These are phyloP conservation scores for Talaromyces rugulosus DNA, from an alignment of 2,329 filamentous ascomycete species.

Conservation along the genomic window DNA sequence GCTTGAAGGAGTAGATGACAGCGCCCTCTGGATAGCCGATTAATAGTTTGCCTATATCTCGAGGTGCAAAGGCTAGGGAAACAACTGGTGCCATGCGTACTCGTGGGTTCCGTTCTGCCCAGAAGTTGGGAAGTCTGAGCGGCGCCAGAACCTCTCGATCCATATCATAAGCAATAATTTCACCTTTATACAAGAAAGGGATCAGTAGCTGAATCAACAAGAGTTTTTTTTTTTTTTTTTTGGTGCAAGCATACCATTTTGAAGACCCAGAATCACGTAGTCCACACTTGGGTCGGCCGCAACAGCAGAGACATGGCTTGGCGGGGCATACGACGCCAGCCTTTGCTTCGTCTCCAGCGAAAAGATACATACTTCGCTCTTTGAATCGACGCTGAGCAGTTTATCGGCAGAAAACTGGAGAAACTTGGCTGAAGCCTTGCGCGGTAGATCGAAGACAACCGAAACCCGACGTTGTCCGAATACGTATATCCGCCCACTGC, in stretches of 20 bases:
- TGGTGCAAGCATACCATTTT: constrained; percentile 52
- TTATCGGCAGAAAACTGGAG: constrained; percentile 84
- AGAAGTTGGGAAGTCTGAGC: constrained; percentile 83
- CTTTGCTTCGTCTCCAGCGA: constrained; percentile 68
- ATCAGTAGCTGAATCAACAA: not conserved
- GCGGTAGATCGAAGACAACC: constrained; percentile 66
- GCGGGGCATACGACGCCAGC: constrained; percentile 67
- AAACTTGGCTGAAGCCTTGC: constrained; percentile 68
- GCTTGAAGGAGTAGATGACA: constrained; percentile 91
- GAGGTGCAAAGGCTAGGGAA: constrained; percentile 77
- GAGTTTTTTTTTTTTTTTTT: no score
- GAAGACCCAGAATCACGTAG: constrained; percentile 82
- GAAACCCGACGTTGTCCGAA: constrained; percentile 79
- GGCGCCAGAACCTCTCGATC: constrained; percentile 72
- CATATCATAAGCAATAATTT: constrained; percentile 88
- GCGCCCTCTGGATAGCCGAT: constrained; percentile 89
- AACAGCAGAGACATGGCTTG: constrained; percentile 69
- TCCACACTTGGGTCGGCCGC: constrained; percentile 86
- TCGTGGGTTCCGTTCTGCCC: constrained; percentile 68
- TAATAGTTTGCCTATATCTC: constrained; percentile 85
- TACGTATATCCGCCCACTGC: constrained; percentile 81
- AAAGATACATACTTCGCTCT: constrained; percentile 81
- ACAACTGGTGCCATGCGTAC: constrained; percentile 64
- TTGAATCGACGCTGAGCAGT: constrained; percentile 77
- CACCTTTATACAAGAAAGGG: constrained; percentile 46